These are phyloP conservation scores for Plantago coronopus DNA, from an alignment of 305 asterid species.

Conservation along the genomic window DNA sequence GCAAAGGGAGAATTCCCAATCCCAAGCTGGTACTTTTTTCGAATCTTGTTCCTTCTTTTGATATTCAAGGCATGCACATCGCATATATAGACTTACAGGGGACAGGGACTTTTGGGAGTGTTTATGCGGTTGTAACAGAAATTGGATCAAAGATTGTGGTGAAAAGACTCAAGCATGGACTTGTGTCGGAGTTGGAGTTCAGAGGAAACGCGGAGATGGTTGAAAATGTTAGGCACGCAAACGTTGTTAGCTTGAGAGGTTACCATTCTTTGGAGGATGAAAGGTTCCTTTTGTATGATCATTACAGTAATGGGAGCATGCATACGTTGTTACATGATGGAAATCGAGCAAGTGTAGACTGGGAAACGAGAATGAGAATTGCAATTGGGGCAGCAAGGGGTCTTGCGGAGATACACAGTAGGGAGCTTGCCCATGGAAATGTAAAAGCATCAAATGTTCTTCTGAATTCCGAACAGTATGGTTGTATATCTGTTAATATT, in stretches of 20 bases:
- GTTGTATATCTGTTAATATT: no score
- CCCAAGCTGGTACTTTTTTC: conserved; percentile 25
- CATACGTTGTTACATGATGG: conserved; percentile 27
- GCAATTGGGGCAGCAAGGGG: conserved; percentile 36
- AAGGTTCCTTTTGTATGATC: conserved; percentile 31
- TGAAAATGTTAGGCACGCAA: conserved; percentile 29
- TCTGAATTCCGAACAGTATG: no score
- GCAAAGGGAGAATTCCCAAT: not conserved
- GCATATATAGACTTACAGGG: conserved; percentile 23
- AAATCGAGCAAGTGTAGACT: conserved; percentile 2
- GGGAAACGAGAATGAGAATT: conserved; percentile 27
- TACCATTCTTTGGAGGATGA: conserved; percentile 25
- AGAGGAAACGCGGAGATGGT: conserved; percentile 18
- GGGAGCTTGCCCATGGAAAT: no score
- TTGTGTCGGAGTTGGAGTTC: conserved; percentile 24
- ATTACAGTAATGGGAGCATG: conserved; percentile 22
- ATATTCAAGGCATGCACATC: not conserved
- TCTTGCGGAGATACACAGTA: no score
- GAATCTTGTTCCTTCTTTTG: conserved; percentile 21
- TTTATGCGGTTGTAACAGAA: conserved; percentile 7
- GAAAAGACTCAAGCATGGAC: conserved; percentile 14
- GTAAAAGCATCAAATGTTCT: no score
- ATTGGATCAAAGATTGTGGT: conserved; percentile 24
- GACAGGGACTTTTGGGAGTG: conserved; percentile 29
- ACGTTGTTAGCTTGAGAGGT: conserved; percentile 28